phyloP scores from a whole-genome alignment of 371 early-diverging fungal species.

The Mucor lusitanicus region DNA sequence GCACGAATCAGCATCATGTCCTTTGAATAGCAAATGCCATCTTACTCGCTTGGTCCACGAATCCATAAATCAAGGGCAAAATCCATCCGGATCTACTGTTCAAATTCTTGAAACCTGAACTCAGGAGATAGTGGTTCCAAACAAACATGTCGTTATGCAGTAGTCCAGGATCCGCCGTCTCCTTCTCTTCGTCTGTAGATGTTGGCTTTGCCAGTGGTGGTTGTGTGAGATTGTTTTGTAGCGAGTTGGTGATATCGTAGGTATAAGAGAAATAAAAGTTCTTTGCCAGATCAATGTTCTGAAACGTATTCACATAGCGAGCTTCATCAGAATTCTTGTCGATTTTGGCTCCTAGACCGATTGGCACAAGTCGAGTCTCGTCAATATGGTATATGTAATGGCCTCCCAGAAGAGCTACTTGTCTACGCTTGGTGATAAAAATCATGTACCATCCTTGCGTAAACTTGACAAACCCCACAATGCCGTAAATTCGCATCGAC shows the following conservation, averaged over 20 bases:
- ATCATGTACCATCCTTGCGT: conserved; percentile 92
- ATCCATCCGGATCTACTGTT: conserved; percentile 81
- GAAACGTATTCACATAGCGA: conserved; percentile 78
- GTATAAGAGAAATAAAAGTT: conserved; percentile 94
- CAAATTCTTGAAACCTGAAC: conserved; percentile 68
- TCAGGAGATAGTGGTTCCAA: conserved; percentile 90
- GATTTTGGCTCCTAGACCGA: conserved; percentile 65
- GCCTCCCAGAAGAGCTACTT: conserved; percentile 94
- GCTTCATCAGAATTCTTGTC: conserved; percentile 84
- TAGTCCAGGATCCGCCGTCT: not conserved
- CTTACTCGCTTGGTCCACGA: conserved; percentile 93
- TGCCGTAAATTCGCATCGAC: conserved; percentile 40
- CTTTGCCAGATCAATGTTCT: conserved; percentile 80
- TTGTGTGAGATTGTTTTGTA: conserved; percentile 87
- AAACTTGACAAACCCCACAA: conserved; percentile 86
- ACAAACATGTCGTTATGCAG: conserved; percentile 87
- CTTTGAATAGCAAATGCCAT: not conserved
- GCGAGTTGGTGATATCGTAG: conserved; percentile 89
- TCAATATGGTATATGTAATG: conserved; percentile 95
- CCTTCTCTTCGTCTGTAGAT: not conserved
- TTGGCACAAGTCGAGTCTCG: conserved; percentile 78
- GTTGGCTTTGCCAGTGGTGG: conserved; percentile 23
- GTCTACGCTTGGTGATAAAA: conserved; percentile 82
- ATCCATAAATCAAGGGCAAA: conserved; percentile 92
- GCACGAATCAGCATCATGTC: not conserved